Evolutionary conservation across 495 filamentous ascomycete species (phyloP).

Genomic region (Penicillium dipodomyicola): DNA sequence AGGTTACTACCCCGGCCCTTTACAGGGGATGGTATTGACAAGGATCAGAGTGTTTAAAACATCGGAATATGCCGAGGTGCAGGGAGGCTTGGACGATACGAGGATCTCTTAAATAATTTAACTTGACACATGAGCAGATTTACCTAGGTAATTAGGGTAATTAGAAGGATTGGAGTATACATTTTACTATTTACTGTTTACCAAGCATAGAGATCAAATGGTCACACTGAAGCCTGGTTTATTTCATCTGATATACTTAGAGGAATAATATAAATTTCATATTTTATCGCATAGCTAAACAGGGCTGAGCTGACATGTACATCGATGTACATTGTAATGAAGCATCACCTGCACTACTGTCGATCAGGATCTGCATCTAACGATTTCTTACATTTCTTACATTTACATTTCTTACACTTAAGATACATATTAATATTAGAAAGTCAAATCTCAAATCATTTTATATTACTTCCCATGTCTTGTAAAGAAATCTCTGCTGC

Average conservation of each 20-base stretch:
- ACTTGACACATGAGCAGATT: conserved; percentile 1
- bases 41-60: conserved; percentile 14
- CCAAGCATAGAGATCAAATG: neutral
- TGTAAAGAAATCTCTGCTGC: conserved; percentile 4
- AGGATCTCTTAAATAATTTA: conserved; percentile 10
- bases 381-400: conserved; percentile 6
- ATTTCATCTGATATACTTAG: neutral
- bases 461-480: too few species aligned
- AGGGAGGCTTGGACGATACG: conserved; percentile 4
- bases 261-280: neutral
- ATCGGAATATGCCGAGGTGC: conserved; percentile 30
- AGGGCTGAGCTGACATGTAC: conserved; percentile 28
- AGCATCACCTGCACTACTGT: conserved; percentile 21
- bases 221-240: neutral
- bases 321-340: conserved; percentile 3
- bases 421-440: too few species aligned
- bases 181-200: neutral
- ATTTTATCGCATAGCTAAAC: conserved; percentile 10
- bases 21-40: neutral
- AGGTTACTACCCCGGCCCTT: neutral
- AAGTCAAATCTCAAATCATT: too few species aligned
- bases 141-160: neutral
- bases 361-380: conserved; percentile 26
- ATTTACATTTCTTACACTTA: conserved; percentile 1
- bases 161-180: neutral